A percentile compares a stretch with the other conserved stretches of the same genome.
Conservation (phyloP, 2,329 filamentous ascomycete genomes). For the Penicillium sp. region DNA sequence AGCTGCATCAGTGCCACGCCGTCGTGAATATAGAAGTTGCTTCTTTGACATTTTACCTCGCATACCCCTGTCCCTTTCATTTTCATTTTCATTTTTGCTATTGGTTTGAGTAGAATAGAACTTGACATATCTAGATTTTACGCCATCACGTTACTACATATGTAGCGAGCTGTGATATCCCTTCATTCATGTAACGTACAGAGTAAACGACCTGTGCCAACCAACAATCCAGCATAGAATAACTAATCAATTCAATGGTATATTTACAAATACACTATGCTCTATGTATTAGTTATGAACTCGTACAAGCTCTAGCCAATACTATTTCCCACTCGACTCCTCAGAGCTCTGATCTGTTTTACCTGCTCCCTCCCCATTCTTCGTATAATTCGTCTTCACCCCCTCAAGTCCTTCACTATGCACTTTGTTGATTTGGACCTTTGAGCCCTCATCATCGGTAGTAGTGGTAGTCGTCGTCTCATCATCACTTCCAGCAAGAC, state of each 20-base stretch:
- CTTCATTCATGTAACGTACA: background rate
- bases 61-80: background rate
- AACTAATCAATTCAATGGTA: background rate
- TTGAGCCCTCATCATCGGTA: constrained; percentile 22
- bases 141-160: background rate
- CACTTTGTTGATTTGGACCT: constrained; percentile 20
- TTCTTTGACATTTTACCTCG: background rate
- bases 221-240: background rate
- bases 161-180: background rate
- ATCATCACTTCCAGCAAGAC: constrained; percentile 61
- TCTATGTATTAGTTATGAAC: background rate
- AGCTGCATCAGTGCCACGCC: background rate
- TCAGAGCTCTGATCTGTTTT: background rate
- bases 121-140: background rate
- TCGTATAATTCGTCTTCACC: constrained; percentile 32
- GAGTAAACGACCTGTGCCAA: background rate
- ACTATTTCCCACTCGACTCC: background rate
- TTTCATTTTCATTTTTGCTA: background rate
- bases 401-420: constrained; percentile 31
- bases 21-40: background rate
- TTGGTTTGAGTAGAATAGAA: background rate
- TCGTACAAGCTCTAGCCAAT: background rate
- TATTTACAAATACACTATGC: background rate
- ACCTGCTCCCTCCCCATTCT: constrained; percentile 2
- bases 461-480: constrained; percentile 15